Evolutionary conservation across 2,329 filamentous ascomycete genomes (phyloP), one percentile per base, ranked within the genome.

Genomic region (Coniochaeta ligniaria): DNA sequence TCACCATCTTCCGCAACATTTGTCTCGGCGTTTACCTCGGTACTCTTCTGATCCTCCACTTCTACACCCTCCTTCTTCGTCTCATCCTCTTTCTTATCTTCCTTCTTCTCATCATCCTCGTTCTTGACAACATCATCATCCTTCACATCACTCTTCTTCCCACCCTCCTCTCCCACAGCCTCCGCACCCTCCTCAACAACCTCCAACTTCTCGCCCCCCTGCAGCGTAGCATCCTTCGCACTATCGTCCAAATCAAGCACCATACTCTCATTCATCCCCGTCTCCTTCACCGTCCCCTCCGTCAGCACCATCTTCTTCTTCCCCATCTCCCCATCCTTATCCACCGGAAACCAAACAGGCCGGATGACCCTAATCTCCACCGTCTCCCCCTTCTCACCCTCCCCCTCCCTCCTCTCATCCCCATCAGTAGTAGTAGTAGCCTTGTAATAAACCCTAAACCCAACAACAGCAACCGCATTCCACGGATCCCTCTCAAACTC

Each of bases 401-500:
- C 60, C 36, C 62, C 60, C 55, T 61, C 55, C 41, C 61, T 59
- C 54, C 59, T 60, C n/a, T 60, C 61, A 20, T 65, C 62, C 7
- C 70, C 71, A 73, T 77, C 76, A 20, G n/a, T n/a, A n/a, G n/a
- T n/a, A n/a, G n/a, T n/a, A n/a, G n/a, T n/a, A n/a, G 14, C 28
- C 20, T 28, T 24, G 54, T 57, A 57, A 60, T 77, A 77, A 11
- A 76, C 74, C 8, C 74, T 66, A 14, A 77, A 66, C 9, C 74
- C 74, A 43, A 76, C 65, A 11, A 77, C 75, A 58, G 73, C 76
- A 26, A 77, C 74, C n/a, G 75, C 72, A 45, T 77, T 77, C 75
- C 75, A 77, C 7, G 72, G 72, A 11, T 68, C 62, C 7, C 36
- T 6, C 31, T 57, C 33, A 14, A 57, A 31, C 35, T 80, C 74